Conservation (phyloP, 139 green algal genomes). For the Choricystis sp. region DNA sequence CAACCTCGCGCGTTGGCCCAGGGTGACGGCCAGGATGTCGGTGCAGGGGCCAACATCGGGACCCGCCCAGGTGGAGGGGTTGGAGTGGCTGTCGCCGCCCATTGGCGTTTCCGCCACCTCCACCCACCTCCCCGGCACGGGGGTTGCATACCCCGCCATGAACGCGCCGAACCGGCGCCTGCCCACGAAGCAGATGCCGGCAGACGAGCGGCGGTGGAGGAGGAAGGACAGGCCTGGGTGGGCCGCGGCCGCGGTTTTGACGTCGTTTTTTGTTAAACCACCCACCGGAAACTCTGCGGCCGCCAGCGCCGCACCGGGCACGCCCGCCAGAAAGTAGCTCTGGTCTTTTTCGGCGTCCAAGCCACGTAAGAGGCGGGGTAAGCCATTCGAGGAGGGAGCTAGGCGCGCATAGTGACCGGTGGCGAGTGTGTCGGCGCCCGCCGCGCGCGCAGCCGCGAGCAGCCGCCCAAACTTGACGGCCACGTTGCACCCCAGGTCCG, state of each 20-base stretch:
- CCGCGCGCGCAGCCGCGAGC: slow-evolving; percentile 16
- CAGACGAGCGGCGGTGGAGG: slow-evolving; percentile 28
- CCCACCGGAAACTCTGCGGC: slow-evolving; percentile 36
- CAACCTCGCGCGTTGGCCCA: slow-evolving; percentile 53
- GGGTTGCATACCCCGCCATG: slow-evolving; percentile 40
- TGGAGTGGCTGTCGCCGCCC: too few relatives aligned
- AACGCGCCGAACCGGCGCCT: slow-evolving; percentile 55
- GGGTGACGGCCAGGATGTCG: slow-evolving; percentile 46
- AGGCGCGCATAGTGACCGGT: slow-evolving; percentile 64
- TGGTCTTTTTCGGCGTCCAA: slow-evolving; percentile 53
- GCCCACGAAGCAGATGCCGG: slow-evolving; percentile 76
- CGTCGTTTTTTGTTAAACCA: slow-evolving; percentile 35
- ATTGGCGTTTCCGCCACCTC: slow-evolving; percentile 10
- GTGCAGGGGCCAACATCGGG: slow-evolving; percentile 22
- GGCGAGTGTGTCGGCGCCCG: slow-evolving; percentile 37
- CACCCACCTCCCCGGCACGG: slow-evolving; percentile 30
- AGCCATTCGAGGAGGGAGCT: neutral
- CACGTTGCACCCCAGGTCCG: slow-evolving; percentile 70
- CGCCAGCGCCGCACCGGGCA: slow-evolving; percentile 20
- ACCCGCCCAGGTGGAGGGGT: slow-evolving; percentile 13
- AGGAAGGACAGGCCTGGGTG: slow-evolving; percentile 1
- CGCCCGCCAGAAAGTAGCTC: slow-evolving; percentile 56
- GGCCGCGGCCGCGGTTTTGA: slow-evolving; percentile 26
- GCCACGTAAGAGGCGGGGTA: slow-evolving; percentile 30
- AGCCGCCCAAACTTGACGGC: slow-evolving; percentile 69